phyloP scores from a whole-genome alignment of 306 rosid species.

The Crotalaria pallida region DNA sequence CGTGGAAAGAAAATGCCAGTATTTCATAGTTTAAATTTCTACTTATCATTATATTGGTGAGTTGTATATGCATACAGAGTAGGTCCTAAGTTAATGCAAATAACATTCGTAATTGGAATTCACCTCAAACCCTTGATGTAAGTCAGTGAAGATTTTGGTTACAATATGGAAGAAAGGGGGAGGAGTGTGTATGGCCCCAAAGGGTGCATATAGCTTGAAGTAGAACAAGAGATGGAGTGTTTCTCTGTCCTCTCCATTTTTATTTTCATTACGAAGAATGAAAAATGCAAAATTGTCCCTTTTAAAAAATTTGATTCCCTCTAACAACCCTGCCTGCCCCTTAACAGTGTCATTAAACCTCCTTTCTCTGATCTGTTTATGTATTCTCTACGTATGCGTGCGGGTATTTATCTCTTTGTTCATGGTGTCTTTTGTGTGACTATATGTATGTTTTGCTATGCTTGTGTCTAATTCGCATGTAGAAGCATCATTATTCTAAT shows the following conservation, averaged over 20 bases:
- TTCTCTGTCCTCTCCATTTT: background rate
- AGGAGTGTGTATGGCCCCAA: background rate
- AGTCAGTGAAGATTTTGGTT: background rate
- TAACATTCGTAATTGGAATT: background rate
- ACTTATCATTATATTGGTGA: background rate
- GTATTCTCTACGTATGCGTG: background rate
- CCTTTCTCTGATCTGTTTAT: background rate
- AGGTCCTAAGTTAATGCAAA: too few species aligned
- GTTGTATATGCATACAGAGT: too few species aligned
- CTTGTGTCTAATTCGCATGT: background rate
- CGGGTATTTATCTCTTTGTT: background rate
- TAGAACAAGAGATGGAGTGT: background rate
- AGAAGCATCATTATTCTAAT: background rate
- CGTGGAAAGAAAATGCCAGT: background rate
- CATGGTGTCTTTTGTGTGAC: background rate
- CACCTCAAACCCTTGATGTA: background rate
- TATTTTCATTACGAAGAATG: background rate
- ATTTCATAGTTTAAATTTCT: background rate
- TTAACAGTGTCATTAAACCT: background rate
- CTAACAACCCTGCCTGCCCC: background rate
- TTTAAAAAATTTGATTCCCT: background rate
- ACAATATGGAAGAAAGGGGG: background rate
- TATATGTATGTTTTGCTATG: background rate
- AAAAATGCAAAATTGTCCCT: background rate
- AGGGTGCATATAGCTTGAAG: background rate